Evolutionary conservation across 768 basidiomycete species (phyloP), one percentile per base, ranked within the genome.

Genomic region (Agrocybe praecox): DNA sequence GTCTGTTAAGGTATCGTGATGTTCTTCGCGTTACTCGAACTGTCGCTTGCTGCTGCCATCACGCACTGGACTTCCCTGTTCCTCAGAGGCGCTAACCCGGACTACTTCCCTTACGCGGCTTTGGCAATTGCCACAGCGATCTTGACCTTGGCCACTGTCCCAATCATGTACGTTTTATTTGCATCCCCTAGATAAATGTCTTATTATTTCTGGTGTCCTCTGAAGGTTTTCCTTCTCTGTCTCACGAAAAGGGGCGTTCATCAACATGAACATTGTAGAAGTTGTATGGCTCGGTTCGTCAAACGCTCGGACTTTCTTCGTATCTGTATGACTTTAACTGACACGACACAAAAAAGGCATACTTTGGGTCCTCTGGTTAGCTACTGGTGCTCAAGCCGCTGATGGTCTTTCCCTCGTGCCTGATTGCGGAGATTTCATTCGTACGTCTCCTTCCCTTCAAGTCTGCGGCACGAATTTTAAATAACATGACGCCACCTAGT

Each of bases 201-300:
- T 29, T 29, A 5, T 29, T 29, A 9, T 29, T 5, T 29, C 9
- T 9, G 4, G 22, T 48, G 17, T 4, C 29, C 6, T 18, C 21
- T 53, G 40, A 54, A 78, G 74, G 67, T 60, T 75, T 19, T 57
- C 60, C 32, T 50, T 80, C 23, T 76, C 76, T 48, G 52, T 66
- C 5, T 53, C 66, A 26, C 70, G 73, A 26, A 70, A 72, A 46
- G 74, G 73, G 17, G 74, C 72, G 0, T 60, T 76, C 46, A 69
- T 73, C 1, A 75, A 74, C 1, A 74, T 72, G 69, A 71, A 78
- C n/a, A 57, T 65, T 14, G 67, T 75, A 45, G 80, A 81, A 52
- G 33, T 77, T 32, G 60, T 52, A 14, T 77, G 74, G 72, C 53
- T 74, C 22, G 66, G 79, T 79, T 55, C 33, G 72, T 62, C 5